Evolutionary conservation across 2,329 filamentous ascomycete genomes (phyloP), one percentile per base, ranked within the genome.

Genomic region (Penicillium sp.): DNA sequence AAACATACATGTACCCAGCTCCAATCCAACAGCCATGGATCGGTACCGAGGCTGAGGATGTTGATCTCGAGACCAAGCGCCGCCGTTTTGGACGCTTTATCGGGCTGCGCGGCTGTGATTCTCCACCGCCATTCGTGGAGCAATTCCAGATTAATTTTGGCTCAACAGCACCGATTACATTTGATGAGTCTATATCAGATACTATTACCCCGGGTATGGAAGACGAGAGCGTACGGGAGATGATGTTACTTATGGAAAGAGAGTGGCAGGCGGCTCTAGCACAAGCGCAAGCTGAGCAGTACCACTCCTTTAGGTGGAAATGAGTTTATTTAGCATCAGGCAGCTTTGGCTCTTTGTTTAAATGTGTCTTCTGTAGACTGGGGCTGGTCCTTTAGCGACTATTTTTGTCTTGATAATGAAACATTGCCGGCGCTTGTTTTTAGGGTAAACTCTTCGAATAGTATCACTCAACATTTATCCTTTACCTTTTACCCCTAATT

Each of bases 11-110:
- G 5, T 79, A 79, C 49, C 77, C 78, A 6, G 54, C 67, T 9
- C 57, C 37, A 0, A 65, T 75, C 1, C 59, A 49, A 10, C 29
- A 59, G 6, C 58, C 70, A 7, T 74, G 75, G 73, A 48, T 76
- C 3, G 70, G 68, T 0, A 64, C 63, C 1, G 39, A 42, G 0
- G 42, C 54, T 1, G 67, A 69, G 1, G 42, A 54, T 2, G 61
- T 74, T 2, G 68, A 71, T 53, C 54, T 79, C 3, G 65, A 73
- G 13, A 74, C 68, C 0, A 79, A 79, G 63, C 58, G 77, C 8
- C 57, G 73, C 2, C 61, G 76, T n/a, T 76, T 77, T 44, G 78
- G 77, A 1, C 60, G 69, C 7, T 80, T 80, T 58, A 77, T 79
- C 56, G 78, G 78, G 13, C 57, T 79, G 21, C 52, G 63, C 35